A percentile compares a stretch with the other conserved stretches of the same genome.
These are phyloP conservation scores for Sanghuangporus baumii DNA, from an alignment of 1,284 basidiomycete species.

Conservation along the genomic window DNA sequence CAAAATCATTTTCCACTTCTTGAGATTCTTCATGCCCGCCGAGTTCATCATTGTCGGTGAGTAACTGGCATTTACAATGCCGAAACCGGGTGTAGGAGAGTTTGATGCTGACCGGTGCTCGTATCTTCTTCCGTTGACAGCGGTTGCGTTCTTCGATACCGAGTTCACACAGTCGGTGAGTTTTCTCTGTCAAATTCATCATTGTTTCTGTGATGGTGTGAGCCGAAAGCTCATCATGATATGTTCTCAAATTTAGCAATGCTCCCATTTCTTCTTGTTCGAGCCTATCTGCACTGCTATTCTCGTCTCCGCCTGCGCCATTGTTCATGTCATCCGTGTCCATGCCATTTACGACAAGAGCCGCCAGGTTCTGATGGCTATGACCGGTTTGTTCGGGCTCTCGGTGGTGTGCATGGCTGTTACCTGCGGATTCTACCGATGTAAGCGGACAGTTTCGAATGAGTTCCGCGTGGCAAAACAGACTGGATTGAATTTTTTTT, in stretches of 20 bases:
- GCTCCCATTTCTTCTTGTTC: slow-evolving; percentile 70
- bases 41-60: slow-evolving; percentile 72
- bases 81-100: too few relatives aligned
- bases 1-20: slow-evolving; percentile 68
- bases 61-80: slow-evolving; percentile 21
- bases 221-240: not conserved
- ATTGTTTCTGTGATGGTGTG: not conserved
- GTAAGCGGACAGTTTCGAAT: slow-evolving; percentile 31
- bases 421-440: slow-evolving; percentile 69
- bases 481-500: not conserved
- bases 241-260: slow-evolving; percentile 36
- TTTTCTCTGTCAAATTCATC: slow-evolving; percentile 15
- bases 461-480: not conserved
- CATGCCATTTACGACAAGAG: slow-evolving; percentile 69
- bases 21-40: slow-evolving; percentile 67
- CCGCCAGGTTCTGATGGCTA: slow-evolving; percentile 44
- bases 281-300: slow-evolving; percentile 79
- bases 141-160: slow-evolving; percentile 77
- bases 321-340: slow-evolving; percentile 67
- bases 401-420: slow-evolving; percentile 67
- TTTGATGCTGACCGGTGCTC: slow-evolving; percentile 6
- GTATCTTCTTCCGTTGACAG: slow-evolving; percentile 29
- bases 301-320: slow-evolving; percentile 66
- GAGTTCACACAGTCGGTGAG: slow-evolving; percentile 50
- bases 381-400: slow-evolving; percentile 53